Percentiles rank a stretch among this genome's conserved stretches.
These are phyloP conservation scores for Eucalyptus rudis DNA, from an alignment of 345 rosid species.

Conservation along the genomic window DNA sequence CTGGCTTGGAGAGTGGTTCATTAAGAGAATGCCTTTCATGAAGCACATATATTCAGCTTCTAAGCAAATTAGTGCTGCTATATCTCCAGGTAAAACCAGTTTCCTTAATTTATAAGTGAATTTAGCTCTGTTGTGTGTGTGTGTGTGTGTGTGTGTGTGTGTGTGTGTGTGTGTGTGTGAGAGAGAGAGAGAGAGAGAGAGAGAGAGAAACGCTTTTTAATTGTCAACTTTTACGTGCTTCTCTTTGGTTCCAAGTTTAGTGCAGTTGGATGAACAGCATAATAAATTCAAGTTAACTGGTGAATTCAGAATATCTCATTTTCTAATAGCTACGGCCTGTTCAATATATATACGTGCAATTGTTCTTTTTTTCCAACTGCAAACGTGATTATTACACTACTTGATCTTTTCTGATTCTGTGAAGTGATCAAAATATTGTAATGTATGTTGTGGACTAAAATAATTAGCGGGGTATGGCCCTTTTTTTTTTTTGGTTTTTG, in stretches of 20 bases:
- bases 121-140: not conserved
- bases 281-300: not conserved
- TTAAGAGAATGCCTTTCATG: slow-evolving; percentile 70
- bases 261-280: not conserved
- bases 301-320: not conserved
- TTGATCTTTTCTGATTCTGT: not conserved
- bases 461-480: not conserved
- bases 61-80: slow-evolving; percentile 72
- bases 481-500: accelerated
- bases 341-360: not conserved
- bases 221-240: too few species aligned
- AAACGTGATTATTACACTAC: not conserved
- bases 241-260: not conserved
- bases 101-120: not conserved
- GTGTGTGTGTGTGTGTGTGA: too few species aligned
- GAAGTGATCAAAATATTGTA: not conserved
- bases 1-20: slow-evolving; percentile 73
- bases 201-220: too few species aligned
- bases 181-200: too few species aligned
- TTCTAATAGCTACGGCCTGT: not conserved
- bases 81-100: slow-evolving; percentile 52
- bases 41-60: slow-evolving; percentile 74
- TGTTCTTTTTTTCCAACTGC: not conserved
- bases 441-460: not conserved
- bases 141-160: not conserved